phyloP scores from a whole-genome alignment of 768 basidiomycete genomes.

The Filobasidium floriforme region DNA sequence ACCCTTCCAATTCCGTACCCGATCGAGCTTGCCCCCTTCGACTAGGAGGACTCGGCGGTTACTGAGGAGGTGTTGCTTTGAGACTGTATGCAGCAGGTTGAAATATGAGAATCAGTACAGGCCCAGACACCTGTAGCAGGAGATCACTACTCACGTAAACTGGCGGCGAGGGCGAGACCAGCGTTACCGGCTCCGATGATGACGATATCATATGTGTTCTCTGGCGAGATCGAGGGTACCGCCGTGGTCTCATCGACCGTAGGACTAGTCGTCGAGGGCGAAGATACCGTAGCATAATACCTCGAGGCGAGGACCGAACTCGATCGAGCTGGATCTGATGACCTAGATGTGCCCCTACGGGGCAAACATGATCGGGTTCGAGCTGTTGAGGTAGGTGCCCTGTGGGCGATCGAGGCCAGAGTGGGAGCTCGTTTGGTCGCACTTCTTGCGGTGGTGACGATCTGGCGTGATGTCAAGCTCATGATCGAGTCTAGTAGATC shows the following conservation, averaged over 20 bases:
- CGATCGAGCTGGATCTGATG: not conserved
- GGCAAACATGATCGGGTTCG: conserved; percentile 2
- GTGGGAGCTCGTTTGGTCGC: not conserved
- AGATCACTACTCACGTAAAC: conserved; percentile 58
- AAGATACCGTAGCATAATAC: not conserved
- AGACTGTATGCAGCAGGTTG: conserved; percentile 48
- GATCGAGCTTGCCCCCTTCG: conserved; percentile 70
- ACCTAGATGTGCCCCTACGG: not conserved
- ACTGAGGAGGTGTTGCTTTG: conserved; percentile 45
- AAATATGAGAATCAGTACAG: not conserved
- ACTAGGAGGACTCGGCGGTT: conserved; percentile 63
- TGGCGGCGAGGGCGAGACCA: conserved; percentile 79
- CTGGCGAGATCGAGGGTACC: not conserved
- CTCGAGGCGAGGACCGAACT: too few relatives aligned
- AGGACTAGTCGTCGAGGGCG: not conserved
- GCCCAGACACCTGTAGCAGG: too few relatives aligned
- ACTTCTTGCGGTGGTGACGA: not conserved
- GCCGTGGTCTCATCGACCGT: not conserved
- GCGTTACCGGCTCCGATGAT: conserved; percentile 92
- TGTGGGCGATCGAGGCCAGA: not conserved
- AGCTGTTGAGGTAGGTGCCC: not conserved
- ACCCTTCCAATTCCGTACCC: conserved; percentile 59
- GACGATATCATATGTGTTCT: conserved; percentile 63
- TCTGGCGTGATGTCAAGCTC: not conserved
- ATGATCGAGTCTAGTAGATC: not conserved